A percentile compares a stretch with the other conserved stretches of the same genome.
phyloP scores from a whole-genome alignment of 306 rosid species.

The Cicer arietinum region DNA sequence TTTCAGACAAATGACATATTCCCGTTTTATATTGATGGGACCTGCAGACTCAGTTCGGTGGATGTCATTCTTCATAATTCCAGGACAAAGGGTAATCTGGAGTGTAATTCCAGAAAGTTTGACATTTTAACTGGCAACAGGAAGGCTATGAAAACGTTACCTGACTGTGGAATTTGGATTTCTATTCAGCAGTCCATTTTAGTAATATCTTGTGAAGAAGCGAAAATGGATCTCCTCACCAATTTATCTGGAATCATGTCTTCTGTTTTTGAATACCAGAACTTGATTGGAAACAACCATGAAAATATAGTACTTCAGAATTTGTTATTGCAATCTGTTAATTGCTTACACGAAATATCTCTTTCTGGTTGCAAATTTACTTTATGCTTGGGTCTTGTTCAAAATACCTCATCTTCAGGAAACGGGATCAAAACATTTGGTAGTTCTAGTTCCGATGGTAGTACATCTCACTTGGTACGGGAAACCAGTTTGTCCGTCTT shows the following conservation, averaged over 20 bases:
- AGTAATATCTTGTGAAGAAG: slow-evolving; percentile 64
- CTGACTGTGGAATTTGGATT: slow-evolving; percentile 78
- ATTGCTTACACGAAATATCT: slow-evolving; percentile 69
- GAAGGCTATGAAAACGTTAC: slow-evolving; percentile 54
- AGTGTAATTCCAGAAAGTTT: slow-evolving; percentile 41
- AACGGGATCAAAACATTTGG: slow-evolving; percentile 42
- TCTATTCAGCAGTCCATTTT: slow-evolving; percentile 62
- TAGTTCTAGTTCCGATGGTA: slow-evolving; percentile 49
- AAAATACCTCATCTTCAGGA: slow-evolving; percentile 52
- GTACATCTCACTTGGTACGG: slow-evolving; percentile 47
- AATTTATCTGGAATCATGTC: slow-evolving; percentile 60
- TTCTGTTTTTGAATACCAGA: slow-evolving; percentile 58
- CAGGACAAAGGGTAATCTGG: slow-evolving; percentile 53
- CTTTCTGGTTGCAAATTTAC: slow-evolving; percentile 59
- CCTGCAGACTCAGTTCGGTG: slow-evolving; percentile 58
- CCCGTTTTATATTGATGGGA: slow-evolving; percentile 52
- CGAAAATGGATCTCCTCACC: slow-evolving; percentile 56
- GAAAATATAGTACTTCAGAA: slow-evolving; percentile 55
- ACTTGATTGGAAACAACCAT: slow-evolving; percentile 47
- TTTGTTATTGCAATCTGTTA: slow-evolving; percentile 53
- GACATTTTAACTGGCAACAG: slow-evolving; percentile 48
- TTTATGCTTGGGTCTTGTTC: slow-evolving; percentile 47
- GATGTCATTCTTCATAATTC: slow-evolving; percentile 71
- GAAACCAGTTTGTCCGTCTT: slow-evolving; percentile 48
- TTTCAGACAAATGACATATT: slow-evolving; percentile 47